phyloP scores from a whole-genome alignment of 2,329 filamentous ascomycete species.

The Colletotrichum eleusines region DNA sequence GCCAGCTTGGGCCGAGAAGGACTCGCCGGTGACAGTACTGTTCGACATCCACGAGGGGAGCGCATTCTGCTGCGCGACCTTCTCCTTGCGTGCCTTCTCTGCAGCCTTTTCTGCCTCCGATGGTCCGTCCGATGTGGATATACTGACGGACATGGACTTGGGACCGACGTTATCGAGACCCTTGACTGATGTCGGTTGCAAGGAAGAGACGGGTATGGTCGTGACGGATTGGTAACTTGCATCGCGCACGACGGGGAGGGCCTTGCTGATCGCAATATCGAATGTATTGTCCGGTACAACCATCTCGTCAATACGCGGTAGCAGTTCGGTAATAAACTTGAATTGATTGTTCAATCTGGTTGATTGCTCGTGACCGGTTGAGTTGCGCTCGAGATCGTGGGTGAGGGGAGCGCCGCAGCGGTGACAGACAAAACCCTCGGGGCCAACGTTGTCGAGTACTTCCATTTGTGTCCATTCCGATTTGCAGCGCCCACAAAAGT shows the following conservation, averaged over 20 bases:
- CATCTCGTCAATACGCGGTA: conserved; percentile 82
- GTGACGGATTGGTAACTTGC: conserved; percentile 67
- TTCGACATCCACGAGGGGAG: conserved; percentile 79
- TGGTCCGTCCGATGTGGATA: conserved; percentile 74
- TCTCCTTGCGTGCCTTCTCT: conserved; percentile 74
- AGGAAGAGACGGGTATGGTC: conserved; percentile 68
- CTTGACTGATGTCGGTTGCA: conserved; percentile 75
- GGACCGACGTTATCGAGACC: conserved; percentile 75
- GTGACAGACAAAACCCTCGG: conserved; percentile 83
- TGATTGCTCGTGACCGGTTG: conserved; percentile 78
- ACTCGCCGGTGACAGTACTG: conserved; percentile 74
- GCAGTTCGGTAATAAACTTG: conserved; percentile 80
- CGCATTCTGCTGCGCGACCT: conserved; percentile 75
- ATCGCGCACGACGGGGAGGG: conserved; percentile 74
- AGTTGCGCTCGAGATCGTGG: conserved; percentile 74
- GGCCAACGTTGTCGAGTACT: conserved; percentile 81
- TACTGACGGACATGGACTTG: conserved; percentile 76
- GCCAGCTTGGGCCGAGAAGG: conserved; percentile 61
- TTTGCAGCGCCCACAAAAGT: conserved; percentile 84
- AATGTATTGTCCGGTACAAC: conserved; percentile 81
- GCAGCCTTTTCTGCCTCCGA: conserved; percentile 75
- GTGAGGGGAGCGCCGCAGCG: conserved; percentile 76
- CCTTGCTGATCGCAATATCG: conserved; percentile 73
- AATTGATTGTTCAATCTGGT: conserved; percentile 83
- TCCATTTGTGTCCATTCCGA: conserved; percentile 92